These are phyloP conservation scores for Mercurialis annua DNA, from an alignment of 345 rosid genomes.

Conservation along the genomic window DNA sequence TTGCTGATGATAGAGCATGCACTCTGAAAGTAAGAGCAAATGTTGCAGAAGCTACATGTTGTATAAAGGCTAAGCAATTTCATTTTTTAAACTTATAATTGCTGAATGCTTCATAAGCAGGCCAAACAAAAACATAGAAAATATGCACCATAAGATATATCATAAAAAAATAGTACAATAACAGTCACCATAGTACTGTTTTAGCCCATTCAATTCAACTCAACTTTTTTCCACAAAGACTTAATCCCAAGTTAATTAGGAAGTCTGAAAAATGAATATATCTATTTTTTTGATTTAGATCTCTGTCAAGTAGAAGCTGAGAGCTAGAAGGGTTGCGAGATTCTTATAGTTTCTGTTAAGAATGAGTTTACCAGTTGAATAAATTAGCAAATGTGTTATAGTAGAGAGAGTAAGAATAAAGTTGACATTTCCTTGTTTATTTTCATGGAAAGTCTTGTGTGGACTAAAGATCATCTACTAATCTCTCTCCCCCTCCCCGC, in stretches of 20 bases:
- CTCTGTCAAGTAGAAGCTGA: neutral
- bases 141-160: neutral
- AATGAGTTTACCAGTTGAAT: neutral
- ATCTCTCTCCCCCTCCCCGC: neutral
- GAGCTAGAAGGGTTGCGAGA: neutral
- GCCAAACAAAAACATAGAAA: neutral
- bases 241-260: too few relatives aligned
- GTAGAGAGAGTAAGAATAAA: neutral
- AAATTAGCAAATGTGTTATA: neutral
- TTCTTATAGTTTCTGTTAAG: neutral
- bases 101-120: neutral
- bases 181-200: neutral
- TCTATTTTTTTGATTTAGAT: too few relatives aligned
- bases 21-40: neutral
- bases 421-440: neutral
- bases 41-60: neutral
- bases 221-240: too few relatives aligned
- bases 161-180: neutral
- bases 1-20: conserved; percentile 1
- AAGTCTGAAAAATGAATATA: too few relatives aligned
- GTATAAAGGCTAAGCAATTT: neutral
- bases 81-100: neutral
- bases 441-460: neutral
- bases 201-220: neutral
- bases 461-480: neutral